phyloP scores from a whole-genome alignment of 2,329 filamentous ascomycete species.

The Colletotrichum sp. region DNA sequence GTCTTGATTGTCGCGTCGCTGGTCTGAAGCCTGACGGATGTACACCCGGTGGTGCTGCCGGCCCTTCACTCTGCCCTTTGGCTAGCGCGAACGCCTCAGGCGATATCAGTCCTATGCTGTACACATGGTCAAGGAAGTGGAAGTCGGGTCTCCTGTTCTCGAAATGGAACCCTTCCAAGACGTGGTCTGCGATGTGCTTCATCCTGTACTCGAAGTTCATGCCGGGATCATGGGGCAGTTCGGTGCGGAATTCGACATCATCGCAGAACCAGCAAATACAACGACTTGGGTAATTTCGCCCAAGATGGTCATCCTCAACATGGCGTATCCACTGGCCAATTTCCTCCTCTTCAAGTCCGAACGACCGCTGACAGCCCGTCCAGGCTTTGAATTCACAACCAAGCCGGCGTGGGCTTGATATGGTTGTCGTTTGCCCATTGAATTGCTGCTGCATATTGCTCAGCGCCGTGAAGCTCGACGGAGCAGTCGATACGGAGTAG shows the following conservation, averaged over 20 bases:
- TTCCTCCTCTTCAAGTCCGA: constrained; percentile 43
- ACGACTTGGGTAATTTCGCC: constrained; percentile 33
- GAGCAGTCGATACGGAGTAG: constrained; percentile 25
- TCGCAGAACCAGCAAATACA: constrained; percentile 59
- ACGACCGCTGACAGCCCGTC: constrained; percentile 39
- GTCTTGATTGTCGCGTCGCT: not conserved
- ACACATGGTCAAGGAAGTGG: constrained; percentile 5
- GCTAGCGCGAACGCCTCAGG: not conserved
- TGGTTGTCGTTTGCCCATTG: not conserved
- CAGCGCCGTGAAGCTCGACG: constrained; percentile 22
- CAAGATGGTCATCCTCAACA: constrained; percentile 40
- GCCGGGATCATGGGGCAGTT: constrained; percentile 8
- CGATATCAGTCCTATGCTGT: not conserved
- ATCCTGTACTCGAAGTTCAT: constrained; percentile 46
- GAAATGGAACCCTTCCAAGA: constrained; percentile 29
- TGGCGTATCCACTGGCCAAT: constrained; percentile 52
- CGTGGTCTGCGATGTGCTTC: constrained; percentile 54
- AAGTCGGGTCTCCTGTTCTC: constrained; percentile 14
- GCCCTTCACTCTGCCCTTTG: not conserved
- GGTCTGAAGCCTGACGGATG: not conserved
- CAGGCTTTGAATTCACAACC: constrained; percentile 52
- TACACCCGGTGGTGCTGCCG: not conserved
- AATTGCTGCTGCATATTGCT: not conserved
- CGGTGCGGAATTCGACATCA: constrained; percentile 31
- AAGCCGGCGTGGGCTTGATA: constrained; percentile 27